Percentiles rank a stretch among this genome's conserved stretches.
These are phyloP conservation scores for Vitis hybrid DNA, from an alignment of 177 flowering plant genomes.

Conservation along the genomic window DNA sequence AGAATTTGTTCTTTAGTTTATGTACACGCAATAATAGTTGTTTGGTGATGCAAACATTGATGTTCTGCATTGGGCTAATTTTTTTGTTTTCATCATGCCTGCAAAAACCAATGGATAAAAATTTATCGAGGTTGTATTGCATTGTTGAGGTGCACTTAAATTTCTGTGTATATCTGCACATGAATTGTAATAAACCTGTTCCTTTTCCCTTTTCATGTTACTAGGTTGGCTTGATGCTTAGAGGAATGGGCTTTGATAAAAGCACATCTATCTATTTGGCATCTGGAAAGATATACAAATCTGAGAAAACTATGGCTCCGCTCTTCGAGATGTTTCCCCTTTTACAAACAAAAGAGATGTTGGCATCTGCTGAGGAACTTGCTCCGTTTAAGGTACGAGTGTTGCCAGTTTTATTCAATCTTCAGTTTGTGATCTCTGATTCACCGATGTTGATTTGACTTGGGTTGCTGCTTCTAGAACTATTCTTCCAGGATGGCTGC, in stretches of 20 bases:
- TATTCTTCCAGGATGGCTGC: constrained; percentile 99
- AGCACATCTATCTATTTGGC: constrained; percentile 80
- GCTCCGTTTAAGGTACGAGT: constrained; percentile 68
- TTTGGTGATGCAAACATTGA: too few species aligned
- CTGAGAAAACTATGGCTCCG: constrained; percentile 82
- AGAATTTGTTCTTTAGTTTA: too few species aligned
- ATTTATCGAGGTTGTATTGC: too few species aligned
- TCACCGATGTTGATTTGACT: constrained; percentile 22
- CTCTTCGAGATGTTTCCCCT: constrained; percentile 89
- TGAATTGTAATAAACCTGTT: neutral
- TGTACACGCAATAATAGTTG: too few species aligned
- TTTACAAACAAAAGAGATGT: constrained; percentile 74
- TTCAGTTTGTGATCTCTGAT: neutral
- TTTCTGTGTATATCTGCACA: neutral
- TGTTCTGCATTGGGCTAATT: too few species aligned
- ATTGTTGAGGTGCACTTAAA: neutral
- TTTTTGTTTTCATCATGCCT: too few species aligned
- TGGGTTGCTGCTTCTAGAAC: constrained; percentile 52
- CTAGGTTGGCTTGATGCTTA: constrained; percentile 94
- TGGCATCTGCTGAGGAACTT: constrained; percentile 78
- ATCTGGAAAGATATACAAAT: constrained; percentile 83
- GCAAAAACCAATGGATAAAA: too few species aligned
- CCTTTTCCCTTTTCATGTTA: constrained; percentile 5
- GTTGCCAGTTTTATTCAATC: neutral
- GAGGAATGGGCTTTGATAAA: constrained; percentile 95